Conservation (phyloP, 2,329 filamentous ascomycete species). For the Colletotrichum tabaci region DNA sequence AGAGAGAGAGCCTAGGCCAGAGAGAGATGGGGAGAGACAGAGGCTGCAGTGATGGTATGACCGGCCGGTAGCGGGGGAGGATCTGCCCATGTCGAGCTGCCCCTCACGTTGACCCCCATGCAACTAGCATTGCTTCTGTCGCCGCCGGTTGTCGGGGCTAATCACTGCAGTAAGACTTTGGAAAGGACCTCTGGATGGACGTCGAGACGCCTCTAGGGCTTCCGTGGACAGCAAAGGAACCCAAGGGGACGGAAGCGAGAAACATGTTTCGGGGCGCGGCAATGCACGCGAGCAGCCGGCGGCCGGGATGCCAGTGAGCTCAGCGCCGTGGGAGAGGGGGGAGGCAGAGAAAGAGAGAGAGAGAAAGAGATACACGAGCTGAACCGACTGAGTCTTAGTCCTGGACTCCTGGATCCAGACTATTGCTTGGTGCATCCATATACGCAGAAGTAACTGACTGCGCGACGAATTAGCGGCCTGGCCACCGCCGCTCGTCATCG, state of each 20-base stretch:
- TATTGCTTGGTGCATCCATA: constrained; percentile 8
- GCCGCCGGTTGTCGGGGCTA: neutral
- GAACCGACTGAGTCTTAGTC: neutral
- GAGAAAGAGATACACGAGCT: neutral
- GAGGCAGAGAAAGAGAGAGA: no score
- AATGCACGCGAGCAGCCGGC: no score
- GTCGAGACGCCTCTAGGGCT: no score
- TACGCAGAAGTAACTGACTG: no score
- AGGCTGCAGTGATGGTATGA: constrained; percentile 6
- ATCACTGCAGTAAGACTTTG: neutral
- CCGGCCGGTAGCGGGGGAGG: neutral
- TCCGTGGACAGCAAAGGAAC: no score
- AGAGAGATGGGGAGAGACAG: neutral
- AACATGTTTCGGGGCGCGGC: neutral
- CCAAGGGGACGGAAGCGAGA: neutral
- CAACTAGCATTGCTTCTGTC: constrained; percentile 24
- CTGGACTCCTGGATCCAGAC: neutral
- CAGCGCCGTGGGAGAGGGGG: neutral
- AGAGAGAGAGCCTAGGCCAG: neutral
- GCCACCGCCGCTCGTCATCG: no score
- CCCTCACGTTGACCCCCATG: neutral
- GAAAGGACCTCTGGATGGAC: neutral
- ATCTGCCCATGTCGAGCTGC: constrained; percentile 9
- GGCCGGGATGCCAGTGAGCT: neutral
- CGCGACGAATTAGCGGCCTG: no score